Base-by-base conservation (phyloP, 1,139 yeast genomes). In the Taphrina flavorubra region DNA sequence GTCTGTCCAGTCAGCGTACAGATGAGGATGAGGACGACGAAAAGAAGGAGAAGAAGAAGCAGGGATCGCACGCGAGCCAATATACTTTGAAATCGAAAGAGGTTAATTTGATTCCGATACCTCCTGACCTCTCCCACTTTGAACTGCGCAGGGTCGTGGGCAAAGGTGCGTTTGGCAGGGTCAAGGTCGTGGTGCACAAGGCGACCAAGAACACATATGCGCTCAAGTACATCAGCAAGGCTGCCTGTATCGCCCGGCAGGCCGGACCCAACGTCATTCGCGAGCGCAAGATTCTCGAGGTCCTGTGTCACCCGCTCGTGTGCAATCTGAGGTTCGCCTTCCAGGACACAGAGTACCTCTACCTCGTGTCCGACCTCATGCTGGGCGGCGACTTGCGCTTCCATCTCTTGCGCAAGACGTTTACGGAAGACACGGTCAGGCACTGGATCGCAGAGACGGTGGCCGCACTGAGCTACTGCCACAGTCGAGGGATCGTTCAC, bases 311-410 rank as follows among this genome's bases (percentile, higher is more conserved):
- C 76, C 91, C 90, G 14, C 89, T 90, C 73, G 88, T 91, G 68
- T 96, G 91, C 58, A 89, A 88, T 76, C 79, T 91, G 37, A 88
- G 84, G 74, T 90, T 88, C 76, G 92, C 97, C 0, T 88, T 91
- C 73, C 97, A 90, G 78, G 97, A 90, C 77, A 81, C 83, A 59
- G 81, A 85, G 55, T 89, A 88, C 75, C 47, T 66, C 36, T 65
- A 65, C 40, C 78, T 91, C 68, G 83, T 90, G 13, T 79, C 91
- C 70, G 96, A 91, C 74, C 89, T 88, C 75, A 84, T 90, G 70
- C 89, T 88, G 51, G 97, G 97, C n/a, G 97, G 97, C 8, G 97
- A 91, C 76, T 78, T 91, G 53, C 88, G 92, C 74, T 89, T 85
- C 74, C 96, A 91, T 78, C 80, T 91, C 72, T 84, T 85, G 69